These are phyloP conservation scores for Venustampulla echinocandica DNA, from an alignment of 495 filamentous ascomycete genomes.

Conservation along the genomic window DNA sequence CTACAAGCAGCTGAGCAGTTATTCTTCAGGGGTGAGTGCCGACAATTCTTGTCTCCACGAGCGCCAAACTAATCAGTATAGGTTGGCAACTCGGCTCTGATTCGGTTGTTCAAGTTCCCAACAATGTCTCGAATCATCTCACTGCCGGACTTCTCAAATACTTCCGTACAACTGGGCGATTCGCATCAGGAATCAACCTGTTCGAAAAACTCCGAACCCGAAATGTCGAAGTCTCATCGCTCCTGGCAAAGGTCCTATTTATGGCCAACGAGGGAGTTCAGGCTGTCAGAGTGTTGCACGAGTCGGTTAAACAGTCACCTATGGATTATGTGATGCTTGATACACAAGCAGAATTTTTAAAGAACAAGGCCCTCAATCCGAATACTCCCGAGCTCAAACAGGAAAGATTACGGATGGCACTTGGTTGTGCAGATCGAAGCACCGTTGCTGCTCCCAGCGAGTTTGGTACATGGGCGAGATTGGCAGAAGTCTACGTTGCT, in stretches of 20 bases:
- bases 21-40: constrained; percentile 74
- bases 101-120: constrained; percentile 93
- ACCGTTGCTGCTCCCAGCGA: constrained; percentile 93
- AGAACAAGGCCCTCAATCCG: constrained; percentile 61
- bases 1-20: constrained; percentile 88
- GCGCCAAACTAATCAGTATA: constrained; percentile 27
- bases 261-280: constrained; percentile 94
- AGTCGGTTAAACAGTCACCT: constrained; percentile 78
- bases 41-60: constrained; percentile 6
- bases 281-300: constrained; percentile 78
- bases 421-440: constrained; percentile 87
- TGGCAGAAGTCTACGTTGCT: constrained; percentile 86
- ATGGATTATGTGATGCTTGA: constrained; percentile 96
- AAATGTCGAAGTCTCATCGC: constrained; percentile 87
- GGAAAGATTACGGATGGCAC: constrained; percentile 63
- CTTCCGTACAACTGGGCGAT: constrained; percentile 90
- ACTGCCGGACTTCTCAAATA: constrained; percentile 90
- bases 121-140: constrained; percentile 92
- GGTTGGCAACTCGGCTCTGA: constrained; percentile 95
- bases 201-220: constrained; percentile 90
- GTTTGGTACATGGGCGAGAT: constrained; percentile 90
- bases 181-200: constrained; percentile 92
- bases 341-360: constrained; percentile 86
- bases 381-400: constrained; percentile 39
- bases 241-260: constrained; percentile 81